These are phyloP conservation scores for Pleurozium schreberi DNA, from an alignment of 225 moss, liverwort and hornwort genomes.

Conservation along the genomic window DNA sequence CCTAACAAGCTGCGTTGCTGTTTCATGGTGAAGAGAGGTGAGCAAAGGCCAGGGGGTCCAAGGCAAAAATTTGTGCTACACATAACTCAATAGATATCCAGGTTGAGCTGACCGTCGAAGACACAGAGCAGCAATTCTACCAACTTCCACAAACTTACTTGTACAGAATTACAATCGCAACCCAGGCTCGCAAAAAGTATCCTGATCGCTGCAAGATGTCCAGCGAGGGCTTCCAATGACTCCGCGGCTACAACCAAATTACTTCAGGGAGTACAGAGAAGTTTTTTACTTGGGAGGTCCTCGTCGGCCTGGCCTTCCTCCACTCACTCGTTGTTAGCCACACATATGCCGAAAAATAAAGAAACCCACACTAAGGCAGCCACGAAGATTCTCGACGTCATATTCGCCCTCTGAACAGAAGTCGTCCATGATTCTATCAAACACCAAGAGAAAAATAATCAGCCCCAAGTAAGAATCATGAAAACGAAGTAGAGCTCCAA, in stretches of 20 bases:
- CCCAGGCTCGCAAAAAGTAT: neutral
- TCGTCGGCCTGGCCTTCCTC: conserved; percentile 24
- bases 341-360: conserved; percentile 35
- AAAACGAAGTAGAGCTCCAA: neutral
- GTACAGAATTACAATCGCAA: neutral
- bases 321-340: conserved; percentile 29
- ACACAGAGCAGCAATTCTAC: neutral
- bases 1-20: neutral
- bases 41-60: neutral
- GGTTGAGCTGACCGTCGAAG: neutral
- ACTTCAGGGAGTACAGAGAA: neutral
- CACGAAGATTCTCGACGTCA: conserved; percentile 24
- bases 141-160: neutral
- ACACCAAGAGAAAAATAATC: neutral
- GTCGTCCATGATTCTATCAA: conserved; percentile 20
- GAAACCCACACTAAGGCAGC: conserved; percentile 36
- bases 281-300: conserved; percentile 12
- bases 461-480: neutral
- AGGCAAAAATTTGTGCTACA: neutral
- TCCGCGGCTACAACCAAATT: neutral
- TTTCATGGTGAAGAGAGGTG: neutral
- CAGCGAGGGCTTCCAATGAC: neutral
- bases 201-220: neutral
- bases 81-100: neutral
- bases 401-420: conserved; percentile 9